Conservation (phyloP, 805 yeast genomes). For the Hanseniaspora singularis region DNA sequence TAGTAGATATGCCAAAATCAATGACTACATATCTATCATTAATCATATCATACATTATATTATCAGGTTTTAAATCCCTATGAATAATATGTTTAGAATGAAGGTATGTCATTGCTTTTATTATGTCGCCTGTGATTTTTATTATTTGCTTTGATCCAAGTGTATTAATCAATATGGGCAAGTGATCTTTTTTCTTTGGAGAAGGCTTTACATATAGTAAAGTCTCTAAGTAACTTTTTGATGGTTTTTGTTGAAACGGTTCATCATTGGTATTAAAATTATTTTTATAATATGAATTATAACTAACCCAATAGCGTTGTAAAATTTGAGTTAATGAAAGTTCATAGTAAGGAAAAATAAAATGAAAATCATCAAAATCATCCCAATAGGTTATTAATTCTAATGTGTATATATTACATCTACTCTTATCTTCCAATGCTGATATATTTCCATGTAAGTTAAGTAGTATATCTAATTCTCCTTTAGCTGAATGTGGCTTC, state of each 20-base stretch:
- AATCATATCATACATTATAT: slow-evolving; percentile 60
- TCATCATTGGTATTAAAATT: not conserved
- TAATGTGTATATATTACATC: not conserved
- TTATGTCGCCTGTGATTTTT: slow-evolving; percentile 56
- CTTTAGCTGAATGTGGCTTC: slow-evolving; percentile 4
- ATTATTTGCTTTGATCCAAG: slow-evolving; percentile 19
- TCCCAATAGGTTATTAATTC: slow-evolving; percentile 20
- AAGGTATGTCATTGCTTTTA: slow-evolving; percentile 65
- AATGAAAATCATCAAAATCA: slow-evolving; percentile 15
- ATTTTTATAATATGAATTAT: not conserved
- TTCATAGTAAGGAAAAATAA: slow-evolving; percentile 16
- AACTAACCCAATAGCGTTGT: slow-evolving; percentile 12
- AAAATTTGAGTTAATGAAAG: slow-evolving; percentile 15
- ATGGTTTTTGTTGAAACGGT: too few relatives aligned
- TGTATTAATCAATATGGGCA: slow-evolving; percentile 18
- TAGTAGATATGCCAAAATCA: slow-evolving; percentile 60
- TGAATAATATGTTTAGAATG: slow-evolving; percentile 87
- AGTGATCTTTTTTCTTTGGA: too few relatives aligned
- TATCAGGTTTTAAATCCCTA: slow-evolving; percentile 88
- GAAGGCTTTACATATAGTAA: too few relatives aligned
- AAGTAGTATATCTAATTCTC: slow-evolving; percentile 7
- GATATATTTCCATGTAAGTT: too few relatives aligned
- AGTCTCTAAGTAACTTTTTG: too few relatives aligned
- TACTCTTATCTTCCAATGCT: too few relatives aligned
- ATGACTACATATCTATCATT: slow-evolving; percentile 26